Evolutionary conservation across 345 rosid species (phyloP).

Genomic region (Eucalyptus virginea): DNA sequence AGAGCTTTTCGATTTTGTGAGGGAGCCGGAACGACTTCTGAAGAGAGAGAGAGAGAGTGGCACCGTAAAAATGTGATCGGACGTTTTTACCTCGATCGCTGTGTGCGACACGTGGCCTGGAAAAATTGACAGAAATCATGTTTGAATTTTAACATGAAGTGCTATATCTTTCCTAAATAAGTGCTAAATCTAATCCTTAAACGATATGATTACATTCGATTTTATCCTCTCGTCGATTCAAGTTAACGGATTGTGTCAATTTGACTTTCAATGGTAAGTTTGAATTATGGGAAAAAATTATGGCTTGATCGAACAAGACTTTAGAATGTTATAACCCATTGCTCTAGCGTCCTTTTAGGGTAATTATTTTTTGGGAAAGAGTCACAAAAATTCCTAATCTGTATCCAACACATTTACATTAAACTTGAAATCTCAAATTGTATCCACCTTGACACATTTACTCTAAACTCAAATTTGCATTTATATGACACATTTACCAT

Average conservation of each 20-base stretch:
- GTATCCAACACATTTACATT: fast-evolving
- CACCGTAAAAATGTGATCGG: neutral
- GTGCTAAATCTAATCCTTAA: too few species aligned
- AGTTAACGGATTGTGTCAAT: too few species aligned
- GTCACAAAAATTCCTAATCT: neutral
- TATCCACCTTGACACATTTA: too few species aligned
- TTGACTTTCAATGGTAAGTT: too few species aligned
- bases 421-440: too few species aligned
- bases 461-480: fast-evolving
- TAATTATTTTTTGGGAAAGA: neutral
- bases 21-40: neutral
- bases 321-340: neutral
- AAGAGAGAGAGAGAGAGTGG: neutral
- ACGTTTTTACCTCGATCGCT: neutral
- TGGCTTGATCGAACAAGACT: neutral
- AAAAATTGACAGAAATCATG: neutral
- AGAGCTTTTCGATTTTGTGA: neutral
- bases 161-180: too few species aligned
- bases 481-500: fast-evolving
- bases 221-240: too few species aligned
- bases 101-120: neutral
- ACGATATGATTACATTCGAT: too few species aligned
- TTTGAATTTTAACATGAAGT: too few species aligned
- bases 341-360: neutral
- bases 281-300: too few species aligned